Evolutionary conservation across 2,329 filamentous ascomycete genomes (phyloP), one percentile per base, ranked within the genome.

Genomic region (Exophiala sp.): DNA sequence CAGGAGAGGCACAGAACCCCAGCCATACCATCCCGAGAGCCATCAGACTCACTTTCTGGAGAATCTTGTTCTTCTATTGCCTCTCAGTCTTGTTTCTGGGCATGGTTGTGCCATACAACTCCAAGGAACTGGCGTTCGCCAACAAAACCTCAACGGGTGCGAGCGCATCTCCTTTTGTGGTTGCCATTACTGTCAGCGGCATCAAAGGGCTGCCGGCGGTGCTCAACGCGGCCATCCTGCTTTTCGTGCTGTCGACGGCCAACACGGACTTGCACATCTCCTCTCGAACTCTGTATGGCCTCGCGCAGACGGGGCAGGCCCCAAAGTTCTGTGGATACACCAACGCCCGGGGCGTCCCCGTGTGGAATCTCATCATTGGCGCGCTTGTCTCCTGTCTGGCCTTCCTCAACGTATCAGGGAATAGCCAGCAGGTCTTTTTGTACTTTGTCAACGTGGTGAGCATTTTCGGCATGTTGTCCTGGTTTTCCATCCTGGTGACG

Each of bases 211-310:
- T 91, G 5, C 85, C 87, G 0, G 84, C 81, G 3, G 80, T 91
- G 52, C 84, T 91, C 69, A 91, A 91, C 67, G 87, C 86, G 34
- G 76, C 89, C 20, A 84, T 91, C 61, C 77, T 91, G 61, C 87
- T 85, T 0, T 87, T 84, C 0, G 86, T 85, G 0, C 86, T 82
- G 71, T 88, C 70, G 1, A 65, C 71, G 0, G 73, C 70, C 1
- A 75, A 73, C 52, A 67, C 67, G 1, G 70, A 67, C 57, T 65
- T 71, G 50, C 66, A 69, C 38, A 63, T 63, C 3, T 64, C 64
- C 1, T 65, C 66, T 21, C 65, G 71, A 8, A 64, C 67, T 4
- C 62, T 73, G 1, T 72, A 69, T 40, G 62, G 66, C 9, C 63
- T 68, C 43, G 68, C 42, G 11, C 11, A n/a, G 11, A 18, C 35